phyloP scores from a whole-genome alignment of 2,329 filamentous ascomycete genomes.

The Trichoderma simmonsii region DNA sequence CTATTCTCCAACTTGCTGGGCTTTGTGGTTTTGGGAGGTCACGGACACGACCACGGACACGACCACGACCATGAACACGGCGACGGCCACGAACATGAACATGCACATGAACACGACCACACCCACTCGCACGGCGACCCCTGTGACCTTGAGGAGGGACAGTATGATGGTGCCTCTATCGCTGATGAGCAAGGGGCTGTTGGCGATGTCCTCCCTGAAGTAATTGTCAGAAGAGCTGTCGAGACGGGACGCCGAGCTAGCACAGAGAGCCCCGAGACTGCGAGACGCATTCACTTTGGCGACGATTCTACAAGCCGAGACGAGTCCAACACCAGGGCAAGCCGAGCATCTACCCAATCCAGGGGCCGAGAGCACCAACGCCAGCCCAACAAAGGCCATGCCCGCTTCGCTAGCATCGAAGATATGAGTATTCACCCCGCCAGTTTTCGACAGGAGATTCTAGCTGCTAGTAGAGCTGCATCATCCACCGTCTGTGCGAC shows the following conservation, averaged over 20 bases:
- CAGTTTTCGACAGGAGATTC: constrained; percentile 88
- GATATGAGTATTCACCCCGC: constrained; percentile 85
- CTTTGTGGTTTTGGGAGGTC: constrained; percentile 87
- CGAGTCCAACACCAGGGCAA: constrained; percentile 28
- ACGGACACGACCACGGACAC: constrained; percentile 73
- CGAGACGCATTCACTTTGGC: constrained; percentile 42
- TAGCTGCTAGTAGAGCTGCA: constrained; percentile 62
- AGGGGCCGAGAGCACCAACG: constrained; percentile 44
- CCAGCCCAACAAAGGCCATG: constrained; percentile 48
- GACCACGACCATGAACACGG: constrained; percentile 64
- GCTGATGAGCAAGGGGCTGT: constrained; percentile 58
- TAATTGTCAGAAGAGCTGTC: constrained; percentile 51
- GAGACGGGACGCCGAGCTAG: constrained; percentile 26
- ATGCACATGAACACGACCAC: constrained; percentile 37
- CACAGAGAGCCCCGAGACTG: constrained; percentile 32
- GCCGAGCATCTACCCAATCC: constrained; percentile 32
- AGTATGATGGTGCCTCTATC: constrained; percentile 39
- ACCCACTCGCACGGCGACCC: constrained; percentile 35
- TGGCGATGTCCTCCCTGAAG: constrained; percentile 62
- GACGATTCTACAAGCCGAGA: constrained; percentile 28
- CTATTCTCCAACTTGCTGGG: constrained; percentile 86
- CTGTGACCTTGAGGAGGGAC: constrained; percentile 48
- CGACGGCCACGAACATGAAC: constrained; percentile 42
- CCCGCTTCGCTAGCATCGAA: constrained; percentile 62
- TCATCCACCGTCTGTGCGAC: constrained; percentile 48